These are phyloP conservation scores for Acer campestre DNA, from an alignment of 345 rosid genomes.

Conservation along the genomic window DNA sequence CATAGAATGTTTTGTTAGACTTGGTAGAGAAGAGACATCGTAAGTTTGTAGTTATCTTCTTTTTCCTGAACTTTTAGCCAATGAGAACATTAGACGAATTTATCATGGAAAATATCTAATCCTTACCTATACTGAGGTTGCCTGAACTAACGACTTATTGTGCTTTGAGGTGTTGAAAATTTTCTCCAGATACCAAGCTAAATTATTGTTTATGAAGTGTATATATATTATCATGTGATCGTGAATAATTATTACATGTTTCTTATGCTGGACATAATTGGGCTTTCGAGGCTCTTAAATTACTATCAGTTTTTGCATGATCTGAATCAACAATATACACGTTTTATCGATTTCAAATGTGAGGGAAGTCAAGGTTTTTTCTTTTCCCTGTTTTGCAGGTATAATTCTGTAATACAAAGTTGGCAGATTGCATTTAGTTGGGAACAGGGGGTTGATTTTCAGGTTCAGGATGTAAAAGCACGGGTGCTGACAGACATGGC, in stretches of 20 bases:
- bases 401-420: slow-evolving; percentile 87
- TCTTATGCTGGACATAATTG: background rate
- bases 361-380: slow-evolving; percentile 5
- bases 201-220: background rate
- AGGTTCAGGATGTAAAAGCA: slow-evolving; percentile 73
- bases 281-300: background rate
- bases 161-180: background rate
- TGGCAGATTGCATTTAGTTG: slow-evolving; percentile 91
- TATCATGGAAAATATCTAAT: background rate
- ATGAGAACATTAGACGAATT: background rate
- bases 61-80: background rate
- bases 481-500: slow-evolving; percentile 90
- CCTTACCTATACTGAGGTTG: background rate
- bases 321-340: background rate
- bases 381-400: slow-evolving; percentile 40
- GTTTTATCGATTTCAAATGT: background rate
- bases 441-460: slow-evolving; percentile 84
- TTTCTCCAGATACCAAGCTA: background rate
- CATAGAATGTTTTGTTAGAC: background rate
- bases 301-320: background rate
- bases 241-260: background rate
- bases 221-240: background rate
- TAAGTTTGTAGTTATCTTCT: background rate
- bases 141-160: background rate
- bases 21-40: background rate